Evolutionary conservation across 139 green algal species (phyloP).

Genomic region (Dunaliella primolecta): DNA sequence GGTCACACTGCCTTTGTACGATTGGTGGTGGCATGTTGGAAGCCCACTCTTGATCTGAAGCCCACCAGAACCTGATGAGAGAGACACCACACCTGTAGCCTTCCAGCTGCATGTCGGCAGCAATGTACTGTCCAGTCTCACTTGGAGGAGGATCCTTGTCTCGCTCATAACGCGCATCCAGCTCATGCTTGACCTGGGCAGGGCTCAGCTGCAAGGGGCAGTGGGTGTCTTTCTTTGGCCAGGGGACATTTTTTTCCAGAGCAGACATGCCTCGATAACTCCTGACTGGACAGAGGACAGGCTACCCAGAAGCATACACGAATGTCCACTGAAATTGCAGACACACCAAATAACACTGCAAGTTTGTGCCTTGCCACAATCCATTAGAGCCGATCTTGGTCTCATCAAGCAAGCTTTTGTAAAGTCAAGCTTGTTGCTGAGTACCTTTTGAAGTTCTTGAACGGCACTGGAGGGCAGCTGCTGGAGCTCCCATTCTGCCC

Average conservation of each 20-base stretch:
- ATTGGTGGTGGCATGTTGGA: not conserved
- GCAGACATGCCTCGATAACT: too few species aligned
- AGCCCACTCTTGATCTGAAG: not conserved
- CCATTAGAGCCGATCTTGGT: too few species aligned
- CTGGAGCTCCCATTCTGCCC: conserved; percentile 52
- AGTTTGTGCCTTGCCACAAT: too few species aligned
- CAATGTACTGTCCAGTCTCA: conserved; percentile 32
- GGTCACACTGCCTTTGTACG: too few species aligned
- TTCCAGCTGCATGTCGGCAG: conserved; percentile 34
- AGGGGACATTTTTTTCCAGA: too few species aligned
- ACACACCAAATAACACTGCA: too few species aligned
- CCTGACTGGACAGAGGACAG: too few species aligned
- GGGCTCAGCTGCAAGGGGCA: conserved; percentile 15
- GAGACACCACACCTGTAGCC: conserved; percentile 36
- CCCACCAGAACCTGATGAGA: not conserved
- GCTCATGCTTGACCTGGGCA: conserved; percentile 33
- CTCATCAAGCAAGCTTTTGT: too few species aligned
- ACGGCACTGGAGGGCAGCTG: conserved; percentile 15
- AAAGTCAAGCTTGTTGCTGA: too few species aligned
- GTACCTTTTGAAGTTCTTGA: not conserved
- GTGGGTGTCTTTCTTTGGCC: too few species aligned
- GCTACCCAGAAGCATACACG: too few species aligned
- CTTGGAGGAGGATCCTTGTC: conserved; percentile 51
- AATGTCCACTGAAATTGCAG: too few species aligned
- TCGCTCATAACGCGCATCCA: conserved; percentile 20